Evolutionary conservation across 495 filamentous ascomycete species (phyloP).

Genomic region (Parachaetomium inaequale): DNA sequence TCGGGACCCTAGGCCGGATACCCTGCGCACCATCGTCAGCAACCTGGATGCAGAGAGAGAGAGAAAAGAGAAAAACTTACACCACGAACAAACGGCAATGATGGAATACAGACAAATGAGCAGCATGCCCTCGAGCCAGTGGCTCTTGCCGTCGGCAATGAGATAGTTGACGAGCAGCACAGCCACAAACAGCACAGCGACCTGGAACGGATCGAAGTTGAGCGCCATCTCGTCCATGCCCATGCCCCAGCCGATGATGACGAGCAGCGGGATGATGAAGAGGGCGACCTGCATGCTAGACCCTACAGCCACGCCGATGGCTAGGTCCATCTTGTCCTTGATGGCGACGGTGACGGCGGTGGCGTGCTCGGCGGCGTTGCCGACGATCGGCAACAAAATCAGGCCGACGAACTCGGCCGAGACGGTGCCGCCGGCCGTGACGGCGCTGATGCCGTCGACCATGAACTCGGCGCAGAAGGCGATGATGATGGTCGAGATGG

Average conservation of each 20-base stretch:
- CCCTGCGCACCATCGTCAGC: neutral
- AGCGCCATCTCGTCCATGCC: constrained; percentile 66
- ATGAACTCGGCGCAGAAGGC: constrained; percentile 89
- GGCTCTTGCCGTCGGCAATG: constrained; percentile 61
- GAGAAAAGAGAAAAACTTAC: constrained; percentile 38
- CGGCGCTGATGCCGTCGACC: constrained; percentile 70
- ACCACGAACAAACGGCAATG: constrained; percentile 58
- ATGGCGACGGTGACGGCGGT: constrained; percentile 81
- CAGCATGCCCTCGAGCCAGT: constrained; percentile 72
- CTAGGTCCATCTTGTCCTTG: constrained; percentile 90
- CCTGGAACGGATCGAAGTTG: constrained; percentile 77
- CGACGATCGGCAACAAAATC: constrained; percentile 84
- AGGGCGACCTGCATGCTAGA: constrained; percentile 85
- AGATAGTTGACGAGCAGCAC: constrained; percentile 82
- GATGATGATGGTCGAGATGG: constrained; percentile 70
- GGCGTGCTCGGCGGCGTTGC: constrained; percentile 84
- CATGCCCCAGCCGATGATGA: constrained; percentile 80
- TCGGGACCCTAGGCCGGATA: neutral
- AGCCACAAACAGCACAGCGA: constrained; percentile 72
- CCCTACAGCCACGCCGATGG: constrained; percentile 80
- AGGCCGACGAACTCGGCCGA: constrained; percentile 77
- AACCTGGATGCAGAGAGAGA: neutral
- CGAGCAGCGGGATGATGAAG: constrained; percentile 70
- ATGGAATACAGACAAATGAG: constrained; percentile 71
- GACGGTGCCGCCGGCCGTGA: constrained; percentile 56